Evolutionary conservation across 2,329 filamentous ascomycete genomes (phyloP), one percentile per base, ranked within the genome.

Genomic region (Clonostachys chloroleuca): DNA sequence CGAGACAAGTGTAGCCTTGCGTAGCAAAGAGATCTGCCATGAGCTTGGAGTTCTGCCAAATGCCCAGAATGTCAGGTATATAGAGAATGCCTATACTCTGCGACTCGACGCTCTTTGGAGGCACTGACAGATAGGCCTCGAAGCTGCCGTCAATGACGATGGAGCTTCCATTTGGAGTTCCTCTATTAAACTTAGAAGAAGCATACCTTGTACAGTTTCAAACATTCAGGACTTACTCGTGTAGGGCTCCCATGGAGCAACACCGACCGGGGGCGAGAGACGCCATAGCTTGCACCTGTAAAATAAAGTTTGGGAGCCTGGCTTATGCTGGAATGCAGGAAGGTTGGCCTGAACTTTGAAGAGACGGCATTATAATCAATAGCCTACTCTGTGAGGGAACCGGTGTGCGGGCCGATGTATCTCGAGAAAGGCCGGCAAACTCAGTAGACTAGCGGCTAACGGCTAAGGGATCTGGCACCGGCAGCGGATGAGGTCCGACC

Each of bases 241-340:
- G 75, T 59, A 70, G 74, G 50, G 75, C 64, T 49, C 77, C 78
- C 45, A 72, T 55, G 35, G 67, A 67, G 65, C 78, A 82, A 71
- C 78, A 82, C 46, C 65, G 55, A 47, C 58, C 73, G 12, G 77
- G 76, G 47, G 71, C 68, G 55, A 78, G 69, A 5, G 78, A 81
- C 35, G 78, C 73, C 78, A 81, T 81, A 30, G 24, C 24, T 10
- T 30, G 24, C 18, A 24, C 24, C 9, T 9, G 24, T 30, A 10
- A 30, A 4, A 30, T 30, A 9, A 24, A 24, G 24, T 24, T 24
- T 24, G 7, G 24, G 24, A 10, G 24, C 24, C 24, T 30, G 4
- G 24, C 24, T 4, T 30, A 24, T 24, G 24, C 5, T 10, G 8
- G 24, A 30, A 30, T 30, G 7, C 5, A 30, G 24, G 9, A 30